Evolutionary conservation across 192 early-diverging fungal genomes (phyloP), one percentile per base, ranked within the genome.

Genomic region (Backusella circina): DNA sequence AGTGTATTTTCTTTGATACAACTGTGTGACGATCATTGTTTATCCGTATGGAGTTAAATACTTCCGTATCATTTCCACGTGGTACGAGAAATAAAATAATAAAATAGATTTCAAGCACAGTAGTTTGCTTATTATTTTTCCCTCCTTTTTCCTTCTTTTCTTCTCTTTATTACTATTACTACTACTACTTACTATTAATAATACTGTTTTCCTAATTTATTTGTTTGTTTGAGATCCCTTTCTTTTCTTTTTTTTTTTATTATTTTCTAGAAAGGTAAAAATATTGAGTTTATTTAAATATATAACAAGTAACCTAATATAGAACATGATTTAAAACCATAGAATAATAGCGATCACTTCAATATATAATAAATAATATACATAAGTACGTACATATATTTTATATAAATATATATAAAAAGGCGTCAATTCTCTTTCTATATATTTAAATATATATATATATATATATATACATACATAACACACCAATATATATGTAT

Each of bases 81-180:
- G 67, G 67, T 68, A 68, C 67, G 3, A 68, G 36, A 68, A 68
- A 67, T 36, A 67, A 21, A 67, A 68, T 68, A 37, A 68, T 36
- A 67, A 12, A 21, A 68, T 36, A 68, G 35, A 68, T 38, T 33
- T 21, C 32, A 68, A 37, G 35, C n/a, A 68, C 54, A 61, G 54
- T 61, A 61, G 54, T 68, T 12, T 68, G 36, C 36, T 38, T 68
- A 36, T 67, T 68, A 8, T 37, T 37, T 38, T 23, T 37, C n/a
- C 33, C 33, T 23, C n/a, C 21, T 68, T 68, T 68, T 38, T 68
- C 5, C 21, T 10, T 36, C 18, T 36, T 28, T 61, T 12, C 2
- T 61, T 28, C 54, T 28, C 54, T 61, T 61, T 28, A 28, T 28
- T 61, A 61, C 54, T 61, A 28, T 4, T 51, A 15, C 10, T 51